Evolutionary conservation across 352 stramenopile genomes (phyloP), one percentile per base, ranked within the genome.

Genomic region (Globisporangium barbulae): DNA sequence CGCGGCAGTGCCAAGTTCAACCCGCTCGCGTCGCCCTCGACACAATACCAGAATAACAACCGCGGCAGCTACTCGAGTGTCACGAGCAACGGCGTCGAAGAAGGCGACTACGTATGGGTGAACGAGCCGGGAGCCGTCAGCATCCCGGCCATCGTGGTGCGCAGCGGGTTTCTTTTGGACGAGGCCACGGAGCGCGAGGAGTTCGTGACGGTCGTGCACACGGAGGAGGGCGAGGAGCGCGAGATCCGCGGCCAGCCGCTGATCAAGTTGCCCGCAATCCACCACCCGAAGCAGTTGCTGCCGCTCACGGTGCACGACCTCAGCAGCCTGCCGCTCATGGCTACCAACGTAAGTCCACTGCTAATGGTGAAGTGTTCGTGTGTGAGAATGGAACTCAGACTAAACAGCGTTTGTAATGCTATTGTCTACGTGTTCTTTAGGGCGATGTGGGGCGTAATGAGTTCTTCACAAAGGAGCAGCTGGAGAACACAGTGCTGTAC

Each of bases 171-270:
- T 44, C 37, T 84, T 13, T 85, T 81, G 37, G 79, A 90, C 56
- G 74, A 79, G n/a, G 73, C 73, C 17, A 80, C 69, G 22, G 81
- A 89, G 25, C 65, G 80, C 54, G 83, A 92, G 64, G 74, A 90
- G 44, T 79, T 85, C 21, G 76, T 92, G 47, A 84, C 78, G 25
- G 75, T 92, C 15, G 82, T 94, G 10, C 85, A 94, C 69, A 94
- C 85, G 9, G 85, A 94, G 33, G 85, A 94, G 47, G 83, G 83
- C 25, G 85, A 94, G 58, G 85, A 94, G 65, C 81, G 83, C 41
- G 83, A 88, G 47, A 76, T 94, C 19, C 78, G 83, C 33, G 72
- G 80, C 41, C 72, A 77, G 5, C 62, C 79, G 64, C 69, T 91
- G 41, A 61, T 90, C 31, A 83, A 83, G 59, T 61, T 92, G 57